Base-by-base conservation (phyloP, 2,329 filamentous ascomycete species). In the Colletotrichum tamarilloi region DNA sequence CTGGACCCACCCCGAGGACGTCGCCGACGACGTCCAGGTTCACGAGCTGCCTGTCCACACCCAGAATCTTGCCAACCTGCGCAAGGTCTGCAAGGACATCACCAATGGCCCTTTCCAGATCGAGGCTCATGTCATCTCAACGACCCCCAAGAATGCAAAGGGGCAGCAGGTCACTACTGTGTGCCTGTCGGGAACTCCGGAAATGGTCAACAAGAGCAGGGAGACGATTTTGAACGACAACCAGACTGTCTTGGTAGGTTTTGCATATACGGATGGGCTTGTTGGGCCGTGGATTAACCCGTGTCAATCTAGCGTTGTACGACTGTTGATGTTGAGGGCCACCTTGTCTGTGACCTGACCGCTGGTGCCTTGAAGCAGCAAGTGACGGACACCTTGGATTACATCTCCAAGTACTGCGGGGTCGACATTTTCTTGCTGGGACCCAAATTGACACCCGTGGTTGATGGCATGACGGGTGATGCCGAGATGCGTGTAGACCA, bases 371-470 rank as follows among this genome's bases (percentile, higher is more conserved):
- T 98, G 73, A 92, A 94, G 80, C 89, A 92, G 75, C 89, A 91
- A 60, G 94, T 98, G 32, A 90, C 95, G 64, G 92, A 95, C 75
- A 94, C 96, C 78, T 89, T 99, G 77, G 95, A 98, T 82, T 92
- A 93, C 75, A 93, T 98, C 79, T 94, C 97, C 12, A 90, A 88
- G 76, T 97, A 93, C 80, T 98, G 95, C 74, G 97, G 97, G 64
- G 96, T 97, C 67, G 97, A 99, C 83, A 97, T 99, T 77, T 99
- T 99, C 83, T 87, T 99, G 62, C 90, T 99, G 63, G 95, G 95
- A 70, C 95, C 97, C 4, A 98, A 97, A 83, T 89, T 95, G 76
- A 92, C 93, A 32, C 93, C 94, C 14, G 92, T 97, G 77, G 92
- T 93, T 57, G 91, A 93, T 68, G 89, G 92, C 53, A 87, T 93